Conservation (phyloP, 768 basidiomycete species). For the Candolleomyces efflorescens region DNA sequence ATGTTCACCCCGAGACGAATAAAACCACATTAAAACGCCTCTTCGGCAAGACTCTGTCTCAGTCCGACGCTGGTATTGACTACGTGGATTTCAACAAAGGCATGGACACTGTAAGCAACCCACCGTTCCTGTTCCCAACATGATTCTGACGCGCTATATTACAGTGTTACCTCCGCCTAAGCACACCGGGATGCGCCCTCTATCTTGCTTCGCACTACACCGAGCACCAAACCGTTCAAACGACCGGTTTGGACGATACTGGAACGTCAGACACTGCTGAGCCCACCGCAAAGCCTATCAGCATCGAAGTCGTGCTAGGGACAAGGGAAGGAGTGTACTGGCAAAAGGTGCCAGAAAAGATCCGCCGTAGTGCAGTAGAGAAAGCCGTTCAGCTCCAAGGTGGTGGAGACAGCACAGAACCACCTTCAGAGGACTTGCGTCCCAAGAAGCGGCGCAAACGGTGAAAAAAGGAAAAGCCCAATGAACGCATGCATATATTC, state of each 20-base stretch:
- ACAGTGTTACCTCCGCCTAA: constrained; percentile 72
- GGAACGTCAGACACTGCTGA: constrained; percentile 26
- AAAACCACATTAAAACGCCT: constrained; percentile 71
- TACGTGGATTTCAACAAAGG: constrained; percentile 81
- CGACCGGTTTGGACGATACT: constrained; percentile 49
- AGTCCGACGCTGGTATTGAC: constrained; percentile 41
- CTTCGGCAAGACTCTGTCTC: constrained; percentile 41
- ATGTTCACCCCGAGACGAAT: constrained; percentile 72
- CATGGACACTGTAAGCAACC: constrained; percentile 57
- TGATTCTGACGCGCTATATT: background rate
- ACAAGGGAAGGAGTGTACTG: constrained; percentile 71
- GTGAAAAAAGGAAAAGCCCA: background rate
- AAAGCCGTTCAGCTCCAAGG: constrained; percentile 27
- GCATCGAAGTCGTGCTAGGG: constrained; percentile 55
- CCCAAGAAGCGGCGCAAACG: background rate
- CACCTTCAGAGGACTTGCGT: background rate
- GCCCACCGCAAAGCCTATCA: constrained; percentile 26
- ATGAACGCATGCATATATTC: background rate
- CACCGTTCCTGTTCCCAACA: background rate
- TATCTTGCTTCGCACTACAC: constrained; percentile 44
- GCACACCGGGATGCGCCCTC: constrained; percentile 43
- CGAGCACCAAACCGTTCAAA: constrained; percentile 34
- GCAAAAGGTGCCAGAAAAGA: constrained; percentile 74
- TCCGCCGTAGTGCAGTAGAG: constrained; percentile 56
- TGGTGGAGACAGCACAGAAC: background rate